Evolutionary conservation across 1,284 basidiomycete species (phyloP).

Genomic region (Coriolopsis trogii): DNA sequence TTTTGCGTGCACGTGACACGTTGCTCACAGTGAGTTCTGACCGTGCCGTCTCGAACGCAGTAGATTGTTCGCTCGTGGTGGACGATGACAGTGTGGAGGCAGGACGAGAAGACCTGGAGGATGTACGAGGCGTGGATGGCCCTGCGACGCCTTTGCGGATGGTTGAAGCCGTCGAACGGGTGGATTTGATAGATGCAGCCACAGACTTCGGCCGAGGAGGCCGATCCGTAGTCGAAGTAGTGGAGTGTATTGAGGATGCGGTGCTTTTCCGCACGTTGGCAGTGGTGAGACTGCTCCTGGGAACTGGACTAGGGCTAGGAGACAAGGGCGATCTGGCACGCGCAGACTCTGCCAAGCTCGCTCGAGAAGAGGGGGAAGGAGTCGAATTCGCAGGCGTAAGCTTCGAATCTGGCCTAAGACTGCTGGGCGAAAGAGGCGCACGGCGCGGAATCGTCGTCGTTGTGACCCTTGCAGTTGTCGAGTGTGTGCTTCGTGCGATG

Average conservation of each 20-base stretch:
- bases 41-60: slow-evolving; percentile 60
- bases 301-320: slow-evolving; percentile 15
- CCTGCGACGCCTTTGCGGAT: slow-evolving; percentile 36
- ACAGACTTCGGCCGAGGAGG: slow-evolving; percentile 37
- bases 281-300: slow-evolving; percentile 21
- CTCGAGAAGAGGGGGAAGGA: slow-evolving; percentile 26
- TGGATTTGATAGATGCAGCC: slow-evolving; percentile 38
- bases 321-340: slow-evolving; percentile 19
- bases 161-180: slow-evolving; percentile 44
- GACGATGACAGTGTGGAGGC: slow-evolving; percentile 47
- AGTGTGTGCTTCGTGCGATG: slow-evolving; percentile 46
- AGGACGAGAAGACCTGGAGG: slow-evolving; percentile 40
- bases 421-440: slow-evolving; percentile 26
- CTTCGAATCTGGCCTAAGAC: slow-evolving; percentile 65
- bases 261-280: slow-evolving; percentile 21
- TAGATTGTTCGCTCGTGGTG: slow-evolving; percentile 48
- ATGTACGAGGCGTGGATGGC: slow-evolving; percentile 29
- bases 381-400: slow-evolving; percentile 47
- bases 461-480: slow-evolving; percentile 33
- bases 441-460: slow-evolving; percentile 32
- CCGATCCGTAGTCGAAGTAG: slow-evolving; percentile 11
- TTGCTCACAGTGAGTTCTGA: slow-evolving; percentile 43
- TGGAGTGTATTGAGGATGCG: slow-evolving; percentile 21
- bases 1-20: slow-evolving; percentile 41
- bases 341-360: slow-evolving; percentile 20